Percentiles rank a stretch among this genome's conserved stretches.
phyloP scores from a whole-genome alignment of 352 stramenopile genomes.

The Globisporangium heterothallicum region DNA sequence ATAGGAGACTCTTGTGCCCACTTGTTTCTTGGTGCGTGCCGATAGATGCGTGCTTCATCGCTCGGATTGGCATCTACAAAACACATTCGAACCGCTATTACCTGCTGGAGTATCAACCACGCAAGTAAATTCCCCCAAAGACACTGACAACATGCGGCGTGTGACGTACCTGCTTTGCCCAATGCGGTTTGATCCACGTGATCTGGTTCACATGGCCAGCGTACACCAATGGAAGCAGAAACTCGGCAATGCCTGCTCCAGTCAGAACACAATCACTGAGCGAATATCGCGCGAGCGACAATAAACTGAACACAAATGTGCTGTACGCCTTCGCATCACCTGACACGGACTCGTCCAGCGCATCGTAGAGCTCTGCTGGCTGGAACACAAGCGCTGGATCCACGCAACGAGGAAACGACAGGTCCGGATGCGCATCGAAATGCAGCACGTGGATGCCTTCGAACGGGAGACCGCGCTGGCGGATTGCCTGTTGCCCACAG shows the following conservation, averaged over 20 bases:
- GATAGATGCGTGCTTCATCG: constrained; percentile 9
- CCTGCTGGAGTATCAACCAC: no score
- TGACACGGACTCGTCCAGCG: constrained; percentile 50
- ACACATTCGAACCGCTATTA: no score
- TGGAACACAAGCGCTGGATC: constrained; percentile 50
- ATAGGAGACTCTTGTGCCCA: background rate
- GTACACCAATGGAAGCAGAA: constrained; percentile 74
- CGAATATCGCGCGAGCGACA: no score
- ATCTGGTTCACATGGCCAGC: constrained; percentile 71
- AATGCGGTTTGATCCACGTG: constrained; percentile 80
- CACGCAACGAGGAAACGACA: constrained; percentile 56
- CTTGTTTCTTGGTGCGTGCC: constrained; percentile 12
- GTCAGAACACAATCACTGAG: background rate
- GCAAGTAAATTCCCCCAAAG: no score
- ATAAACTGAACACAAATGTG: constrained; percentile 1
- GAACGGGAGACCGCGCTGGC: constrained; percentile 62
- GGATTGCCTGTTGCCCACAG: constrained; percentile 46
- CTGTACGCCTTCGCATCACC: constrained; percentile 11
- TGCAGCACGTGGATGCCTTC: constrained; percentile 64
- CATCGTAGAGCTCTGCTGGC: constrained; percentile 67
- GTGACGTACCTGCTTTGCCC: constrained; percentile 64
- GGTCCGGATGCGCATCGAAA: constrained; percentile 82
- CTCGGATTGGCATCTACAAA: background rate
- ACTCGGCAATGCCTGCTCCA: constrained; percentile 73
- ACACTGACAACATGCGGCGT: no score